A percentile compares a stretch with the other conserved stretches of the same genome.
Evolutionary conservation across 1,284 basidiomycete species (phyloP).

Genomic region (Cutaneotrichosporon daszewskae): DNA sequence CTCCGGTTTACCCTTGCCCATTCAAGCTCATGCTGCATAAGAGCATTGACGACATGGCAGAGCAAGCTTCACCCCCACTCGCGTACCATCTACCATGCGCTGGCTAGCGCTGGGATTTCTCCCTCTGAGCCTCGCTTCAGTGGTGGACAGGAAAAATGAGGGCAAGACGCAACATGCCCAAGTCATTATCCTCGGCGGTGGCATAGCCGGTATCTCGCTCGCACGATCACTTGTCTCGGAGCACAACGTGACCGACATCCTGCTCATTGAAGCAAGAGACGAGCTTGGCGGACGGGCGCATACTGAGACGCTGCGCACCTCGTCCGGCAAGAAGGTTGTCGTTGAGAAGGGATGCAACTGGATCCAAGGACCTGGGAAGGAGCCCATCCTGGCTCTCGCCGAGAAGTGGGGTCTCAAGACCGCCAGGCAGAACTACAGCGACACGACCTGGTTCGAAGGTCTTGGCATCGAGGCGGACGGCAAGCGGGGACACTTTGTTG

Average conservation of each 20-base stretch:
- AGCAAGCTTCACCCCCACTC: too few species aligned
- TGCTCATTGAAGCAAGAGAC: constrained; percentile 58
- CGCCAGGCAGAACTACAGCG: constrained; percentile 18
- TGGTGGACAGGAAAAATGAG: too few species aligned
- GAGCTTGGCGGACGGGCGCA: constrained; percentile 61
- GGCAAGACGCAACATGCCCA: constrained; percentile 17
- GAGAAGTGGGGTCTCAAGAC: constrained; percentile 56
- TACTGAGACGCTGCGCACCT: constrained; percentile 47
- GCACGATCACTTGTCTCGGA: constrained; percentile 58
- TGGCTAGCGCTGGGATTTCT: too few species aligned
- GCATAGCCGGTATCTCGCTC: constrained; percentile 61
- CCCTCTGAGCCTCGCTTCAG: too few species aligned
- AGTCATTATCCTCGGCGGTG: constrained; percentile 59
- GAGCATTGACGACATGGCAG: too few species aligned
- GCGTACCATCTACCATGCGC: too few species aligned
- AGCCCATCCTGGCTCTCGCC: constrained; percentile 50
- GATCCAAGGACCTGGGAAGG: constrained; percentile 58
- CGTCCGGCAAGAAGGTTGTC: constrained; percentile 40
- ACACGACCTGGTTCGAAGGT: constrained; percentile 15
- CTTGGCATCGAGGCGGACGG: constrained; percentile 10
- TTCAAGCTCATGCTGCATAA: too few species aligned
- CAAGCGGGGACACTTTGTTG: constrained; percentile 9
- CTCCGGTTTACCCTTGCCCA: too few species aligned
- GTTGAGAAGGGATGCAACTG: constrained; percentile 65
- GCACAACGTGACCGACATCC: constrained; percentile 56